phyloP scores from a whole-genome alignment of 805 yeast genomes.

The Ogataea zsoltii region DNA sequence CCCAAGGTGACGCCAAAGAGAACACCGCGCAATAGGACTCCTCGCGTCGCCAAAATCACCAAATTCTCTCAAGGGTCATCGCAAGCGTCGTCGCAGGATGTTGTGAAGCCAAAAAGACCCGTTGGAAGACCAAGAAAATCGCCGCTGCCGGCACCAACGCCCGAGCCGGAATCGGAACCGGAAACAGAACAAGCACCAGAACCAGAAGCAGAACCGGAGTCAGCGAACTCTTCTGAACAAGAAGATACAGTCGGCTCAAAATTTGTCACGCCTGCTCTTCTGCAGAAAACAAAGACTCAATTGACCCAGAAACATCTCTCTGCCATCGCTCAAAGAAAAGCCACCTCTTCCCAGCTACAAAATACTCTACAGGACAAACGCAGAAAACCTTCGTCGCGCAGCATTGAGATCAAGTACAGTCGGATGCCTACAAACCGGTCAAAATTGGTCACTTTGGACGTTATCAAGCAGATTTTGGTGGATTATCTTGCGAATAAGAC shows the following conservation, averaged over 20 bases:
- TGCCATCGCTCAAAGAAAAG: conserved; percentile 5
- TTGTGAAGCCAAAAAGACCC: neutral
- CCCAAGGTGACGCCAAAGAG: neutral
- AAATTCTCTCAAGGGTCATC: neutral
- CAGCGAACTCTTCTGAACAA: no score
- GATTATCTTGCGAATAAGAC: conserved; percentile 29
- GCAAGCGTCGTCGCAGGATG: neutral
- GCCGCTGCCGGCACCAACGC: neutral
- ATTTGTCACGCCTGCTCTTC: conserved; percentile 8
- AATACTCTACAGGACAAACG: conserved; percentile 13
- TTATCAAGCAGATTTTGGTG: conserved; percentile 31
- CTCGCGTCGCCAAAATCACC: neutral
- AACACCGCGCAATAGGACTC: neutral
- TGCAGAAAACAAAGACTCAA: conserved; percentile 8
- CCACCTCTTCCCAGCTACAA: conserved; percentile 5
- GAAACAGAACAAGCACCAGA: neutral
- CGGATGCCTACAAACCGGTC: conserved; percentile 31
- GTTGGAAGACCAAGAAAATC: conserved; percentile 1
- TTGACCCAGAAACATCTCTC: conserved; percentile 8
- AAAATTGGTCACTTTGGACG: conserved; percentile 35
- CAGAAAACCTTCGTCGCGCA: conserved; percentile 7
- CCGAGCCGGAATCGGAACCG: neutral
- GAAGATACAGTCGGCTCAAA: neutral
- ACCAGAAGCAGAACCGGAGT: neutral
- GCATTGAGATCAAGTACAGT: conserved; percentile 26